Evolutionary conservation across 495 filamentous ascomycete species (phyloP), one percentile per base, ranked within the genome.

Genomic region (Tricharina praecox): DNA sequence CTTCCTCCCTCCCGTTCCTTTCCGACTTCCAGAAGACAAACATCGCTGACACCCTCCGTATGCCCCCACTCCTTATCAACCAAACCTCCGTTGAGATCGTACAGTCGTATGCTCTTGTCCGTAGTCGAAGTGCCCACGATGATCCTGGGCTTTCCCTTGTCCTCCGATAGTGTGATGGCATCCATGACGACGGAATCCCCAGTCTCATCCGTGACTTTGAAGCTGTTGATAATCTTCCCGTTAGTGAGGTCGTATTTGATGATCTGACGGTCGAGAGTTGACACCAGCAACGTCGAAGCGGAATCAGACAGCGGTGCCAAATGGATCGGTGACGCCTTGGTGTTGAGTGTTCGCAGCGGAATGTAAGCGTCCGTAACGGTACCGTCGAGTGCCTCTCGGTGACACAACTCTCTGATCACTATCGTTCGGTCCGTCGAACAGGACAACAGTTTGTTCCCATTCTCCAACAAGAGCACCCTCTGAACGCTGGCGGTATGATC

Each of bases 11-110:
- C 67, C 3, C 63, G 58, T 7, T 74, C 65, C 0, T 70, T 63
- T 2, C 66, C 66, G 10, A 53, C 50, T 51, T 84, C 79, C 3
- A 93, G 54, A 10, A 95, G 61, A n/a, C 76, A 68, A 30, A 87
- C 71, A 58, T 81, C 86, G 34, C 83, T 90, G 34, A 96, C 78
- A 34, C 85, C 81, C 58, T 93, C 86, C 0, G 84, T 92, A 58
- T 97, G 90, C 11, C 90, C 92, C 71, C 85, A 93, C 62, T 93
- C 90, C 30, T 82, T 77, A 21, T 82, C 79, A 44, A 95, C 65
- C 51, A 97, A 76, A 20, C 67, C 60, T 11, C 87, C 88, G 33
- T 72, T 71, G 13, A 77, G 66, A 51, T 92, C 82, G 60, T 97
- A 96, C 2, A 96, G 65, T 18, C 90, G 70, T 48, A 97, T 78